phyloP scores from a whole-genome alignment of 1,284 basidiomycete genomes.

The Melanopsichium pennsylvanicum region DNA sequence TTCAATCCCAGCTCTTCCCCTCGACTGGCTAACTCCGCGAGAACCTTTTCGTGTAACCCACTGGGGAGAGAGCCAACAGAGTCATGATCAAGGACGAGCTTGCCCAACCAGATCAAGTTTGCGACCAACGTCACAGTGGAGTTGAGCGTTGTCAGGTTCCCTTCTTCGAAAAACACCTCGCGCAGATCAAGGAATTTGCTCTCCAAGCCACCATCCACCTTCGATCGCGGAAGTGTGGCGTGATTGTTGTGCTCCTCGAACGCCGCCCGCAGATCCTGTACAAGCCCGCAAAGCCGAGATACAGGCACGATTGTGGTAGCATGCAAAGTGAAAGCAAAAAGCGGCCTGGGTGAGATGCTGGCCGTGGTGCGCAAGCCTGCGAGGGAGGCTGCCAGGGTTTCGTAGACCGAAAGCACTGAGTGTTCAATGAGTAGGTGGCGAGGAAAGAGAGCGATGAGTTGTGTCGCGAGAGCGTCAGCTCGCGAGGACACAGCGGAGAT shows the following conservation, averaged over 20 bases:
- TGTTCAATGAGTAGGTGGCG: constrained; percentile 36
- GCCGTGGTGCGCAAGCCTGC: constrained; percentile 17
- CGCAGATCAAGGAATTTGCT: constrained; percentile 2
- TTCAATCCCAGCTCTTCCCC: constrained; percentile 34
- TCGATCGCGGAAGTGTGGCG: neutral
- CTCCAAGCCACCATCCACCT: constrained; percentile 15
- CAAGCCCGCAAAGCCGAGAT: constrained; percentile 42
- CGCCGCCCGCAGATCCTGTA: constrained; percentile 25
- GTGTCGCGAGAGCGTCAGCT: constrained; percentile 17
- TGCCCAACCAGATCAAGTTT: constrained; percentile 42
- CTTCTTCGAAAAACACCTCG: constrained; percentile 32
- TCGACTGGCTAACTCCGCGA: constrained; percentile 15
- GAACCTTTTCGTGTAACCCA: constrained; percentile 17
- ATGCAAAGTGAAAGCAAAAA: constrained; percentile 35
- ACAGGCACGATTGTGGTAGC: constrained; percentile 36
- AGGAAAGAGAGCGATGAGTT: constrained; percentile 18
- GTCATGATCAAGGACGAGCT: constrained; percentile 8
- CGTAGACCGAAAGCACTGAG: constrained; percentile 28
- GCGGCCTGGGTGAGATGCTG: constrained; percentile 7
- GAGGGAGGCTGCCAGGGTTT: constrained; percentile 19
- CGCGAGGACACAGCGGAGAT: constrained; percentile 15
- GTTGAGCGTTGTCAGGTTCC: constrained; percentile 29
- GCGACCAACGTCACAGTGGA: constrained; percentile 36
- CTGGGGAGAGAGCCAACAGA: constrained; percentile 9
- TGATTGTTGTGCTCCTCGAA: constrained; percentile 32